Percentiles rank a stretch among this genome's conserved stretches.
Evolutionary conservation across 352 stramenopile species (phyloP).

Genomic region (Lagenidium sp.): DNA sequence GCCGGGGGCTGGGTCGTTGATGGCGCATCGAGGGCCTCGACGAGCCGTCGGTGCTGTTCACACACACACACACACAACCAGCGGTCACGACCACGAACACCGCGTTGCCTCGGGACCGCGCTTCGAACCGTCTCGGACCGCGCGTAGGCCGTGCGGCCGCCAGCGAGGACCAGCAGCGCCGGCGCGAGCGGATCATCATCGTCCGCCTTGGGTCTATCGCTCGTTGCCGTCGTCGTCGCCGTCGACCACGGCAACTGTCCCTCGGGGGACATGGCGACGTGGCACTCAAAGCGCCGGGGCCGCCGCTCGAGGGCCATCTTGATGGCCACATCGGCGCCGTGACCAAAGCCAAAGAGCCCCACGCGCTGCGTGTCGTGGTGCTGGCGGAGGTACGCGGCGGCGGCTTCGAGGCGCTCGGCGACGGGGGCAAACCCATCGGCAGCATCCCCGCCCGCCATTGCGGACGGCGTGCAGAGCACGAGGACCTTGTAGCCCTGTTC

Average conservation of each 20-base stretch:
- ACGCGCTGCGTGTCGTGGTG: constrained; percentile 71
- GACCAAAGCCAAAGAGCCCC: constrained; percentile 51
- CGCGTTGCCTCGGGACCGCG: too few species aligned
- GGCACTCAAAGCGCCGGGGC: too few species aligned
- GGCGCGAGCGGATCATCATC: constrained; percentile 25
- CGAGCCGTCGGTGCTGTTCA: constrained; percentile 1
- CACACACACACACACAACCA: background rate
- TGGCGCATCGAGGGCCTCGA: constrained; percentile 5
- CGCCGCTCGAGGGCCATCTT: constrained; percentile 47
- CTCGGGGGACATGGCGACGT: constrained; percentile 62
- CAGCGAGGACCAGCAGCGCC: constrained; percentile 56
- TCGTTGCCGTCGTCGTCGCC: too few species aligned
- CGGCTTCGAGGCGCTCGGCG: constrained; percentile 17
- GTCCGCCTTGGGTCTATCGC: background rate
- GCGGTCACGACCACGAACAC: background rate
- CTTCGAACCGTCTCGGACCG: constrained; percentile 53
- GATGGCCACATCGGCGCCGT: constrained; percentile 59
- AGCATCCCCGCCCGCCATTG: constrained; percentile 6
- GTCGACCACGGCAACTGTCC: constrained; percentile 25
- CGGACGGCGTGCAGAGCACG: constrained; percentile 39
- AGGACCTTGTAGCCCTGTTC: constrained; percentile 87
- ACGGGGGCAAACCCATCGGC: constrained; percentile 9
- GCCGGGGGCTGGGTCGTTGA: constrained; percentile 1
- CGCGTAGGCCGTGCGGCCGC: constrained; percentile 52
- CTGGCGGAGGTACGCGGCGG: constrained; percentile 47